Percentiles rank a stretch among this genome's conserved stretches.
phyloP scores from a whole-genome alignment of 345 rosid genomes.

The Salix purpurea region DNA sequence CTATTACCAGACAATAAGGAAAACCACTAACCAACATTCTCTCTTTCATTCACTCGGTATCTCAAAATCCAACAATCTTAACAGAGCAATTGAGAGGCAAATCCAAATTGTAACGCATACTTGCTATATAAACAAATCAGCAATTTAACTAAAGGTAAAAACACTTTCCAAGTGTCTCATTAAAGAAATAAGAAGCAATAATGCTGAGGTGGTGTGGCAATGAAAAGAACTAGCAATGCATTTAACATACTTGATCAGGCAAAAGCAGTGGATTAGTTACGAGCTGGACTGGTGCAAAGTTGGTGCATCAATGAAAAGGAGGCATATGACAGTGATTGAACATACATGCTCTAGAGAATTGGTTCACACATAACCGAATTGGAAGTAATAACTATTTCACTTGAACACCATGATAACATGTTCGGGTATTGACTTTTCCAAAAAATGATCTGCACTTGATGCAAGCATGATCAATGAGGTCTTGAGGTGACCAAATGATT shows the following conservation, averaged over 20 bases:
- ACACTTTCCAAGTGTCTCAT: slow-evolving; percentile 16
- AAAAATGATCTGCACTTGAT: background rate
- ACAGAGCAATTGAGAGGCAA: slow-evolving; percentile 7
- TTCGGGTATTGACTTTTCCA: background rate
- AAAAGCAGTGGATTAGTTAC: slow-evolving; percentile 3
- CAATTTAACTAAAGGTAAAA: background rate
- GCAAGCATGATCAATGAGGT: background rate
- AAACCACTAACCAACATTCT: slow-evolving; percentile 1
- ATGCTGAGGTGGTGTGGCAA: background rate
- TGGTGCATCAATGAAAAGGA: background rate
- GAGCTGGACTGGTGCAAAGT: background rate
- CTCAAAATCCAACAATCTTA: slow-evolving; percentile 9
- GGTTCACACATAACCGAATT: background rate
- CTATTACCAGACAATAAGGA: background rate
- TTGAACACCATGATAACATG: background rate
- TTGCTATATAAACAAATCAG: slow-evolving; percentile 7
- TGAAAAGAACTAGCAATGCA: slow-evolving; percentile 26
- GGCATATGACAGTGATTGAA: background rate
- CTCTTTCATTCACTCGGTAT: slow-evolving; percentile 10
- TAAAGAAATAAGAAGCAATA: slow-evolving; percentile 2
- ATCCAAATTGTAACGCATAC: slow-evolving; percentile 19
- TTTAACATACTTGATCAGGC: background rate
- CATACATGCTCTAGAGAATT: background rate
- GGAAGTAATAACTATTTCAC: background rate
- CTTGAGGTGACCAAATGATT: background rate